Evolutionary conservation across 2,329 filamentous ascomycete species (phyloP), one percentile per base, ranked within the genome.

Genomic region (Fusarium sp.): DNA sequence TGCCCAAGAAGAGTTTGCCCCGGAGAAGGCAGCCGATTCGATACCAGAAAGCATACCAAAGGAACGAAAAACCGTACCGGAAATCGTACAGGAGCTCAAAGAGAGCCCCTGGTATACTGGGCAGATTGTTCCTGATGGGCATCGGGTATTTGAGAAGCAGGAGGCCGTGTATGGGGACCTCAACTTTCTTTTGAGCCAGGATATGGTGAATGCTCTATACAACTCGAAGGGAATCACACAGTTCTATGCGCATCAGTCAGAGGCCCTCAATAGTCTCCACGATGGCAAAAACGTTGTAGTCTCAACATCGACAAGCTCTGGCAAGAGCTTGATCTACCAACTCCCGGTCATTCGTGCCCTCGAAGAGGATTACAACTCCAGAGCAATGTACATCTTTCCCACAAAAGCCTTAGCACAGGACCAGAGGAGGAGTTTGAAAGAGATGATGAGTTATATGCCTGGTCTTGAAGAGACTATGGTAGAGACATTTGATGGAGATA

Each of bases 321-420:
- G 96, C 16, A 99, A 99, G 81, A 98, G 95, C 11, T 85, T 99
- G n/a, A 98, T 99, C 69, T 99, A 98, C 78, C 96, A 99, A 78
- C 88, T 99, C 22, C 96, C 96, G 0, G 94, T 99, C 48, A 84
- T 99, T 16, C 91, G 97, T 78, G 92, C 94, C 55, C 84, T 99
- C 5, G 95, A 99, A 81, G 86, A 90, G 58, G 93, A 98, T 77
- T 84, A 82, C 5, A 86, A 91, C 62, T 93, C 93, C 14, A 87
- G 96, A 75, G 96, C 96, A 6, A 94, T 99, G 91, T 98, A 98
- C 80, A 97, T 99, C 39, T 99, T 99, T 69, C 96, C 96, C 0
- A 99, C 96, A 0, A 99, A 99, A 82, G 96, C 96, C 3, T 84
- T 99, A 22, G 95, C 96, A 0, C 96, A 99, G 80, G 96, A 99